Evolutionary conservation across 176 grass and related monocot species (phyloP).

Genomic region (Cenchrus purpureus): DNA sequence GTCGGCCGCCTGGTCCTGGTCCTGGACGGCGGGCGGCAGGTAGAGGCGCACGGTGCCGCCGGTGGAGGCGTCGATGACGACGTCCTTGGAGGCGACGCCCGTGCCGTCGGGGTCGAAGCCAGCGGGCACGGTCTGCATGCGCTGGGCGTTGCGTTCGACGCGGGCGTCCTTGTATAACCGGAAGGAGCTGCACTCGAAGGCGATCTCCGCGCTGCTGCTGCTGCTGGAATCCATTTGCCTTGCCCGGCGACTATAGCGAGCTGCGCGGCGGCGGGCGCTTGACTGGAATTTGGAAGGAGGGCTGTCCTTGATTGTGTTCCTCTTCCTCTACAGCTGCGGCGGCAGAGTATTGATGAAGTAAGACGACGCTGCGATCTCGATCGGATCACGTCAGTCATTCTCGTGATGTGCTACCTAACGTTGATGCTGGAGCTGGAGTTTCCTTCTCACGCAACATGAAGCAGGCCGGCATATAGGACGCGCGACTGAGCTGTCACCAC

Average conservation of each 20-base stretch:
- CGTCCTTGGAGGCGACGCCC: constrained; percentile 41
- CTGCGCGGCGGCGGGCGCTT: neutral
- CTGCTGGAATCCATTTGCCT: constrained; percentile 35
- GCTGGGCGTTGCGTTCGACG: neutral
- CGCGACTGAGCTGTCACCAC: too few species aligned
- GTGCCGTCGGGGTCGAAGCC: constrained; percentile 45
- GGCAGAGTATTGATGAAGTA: neutral
- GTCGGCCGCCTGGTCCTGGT: too few species aligned
- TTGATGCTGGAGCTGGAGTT: too few species aligned
- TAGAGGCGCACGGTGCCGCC: constrained; percentile 38
- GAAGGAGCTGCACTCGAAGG: constrained; percentile 23
- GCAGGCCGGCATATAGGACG: too few species aligned
- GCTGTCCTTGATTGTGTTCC: too few species aligned
- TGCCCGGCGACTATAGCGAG: neutral
- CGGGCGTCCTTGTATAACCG: constrained; percentile 44
- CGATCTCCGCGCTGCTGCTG: constrained; percentile 22
- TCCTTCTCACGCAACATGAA: too few species aligned
- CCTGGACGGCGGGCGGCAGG: constrained; percentile 1
- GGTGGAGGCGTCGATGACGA: constrained; percentile 43
- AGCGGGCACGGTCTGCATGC: constrained; percentile 21
- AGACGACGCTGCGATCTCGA: too few species aligned
- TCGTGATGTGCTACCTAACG: neutral
- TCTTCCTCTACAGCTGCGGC: neutral
- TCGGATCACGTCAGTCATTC: neutral
- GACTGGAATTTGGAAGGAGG: neutral